Evolutionary conservation across 2,329 filamentous ascomycete genomes (phyloP), one percentile per base, ranked within the genome.

Genomic region (Aureobasidium sp.): DNA sequence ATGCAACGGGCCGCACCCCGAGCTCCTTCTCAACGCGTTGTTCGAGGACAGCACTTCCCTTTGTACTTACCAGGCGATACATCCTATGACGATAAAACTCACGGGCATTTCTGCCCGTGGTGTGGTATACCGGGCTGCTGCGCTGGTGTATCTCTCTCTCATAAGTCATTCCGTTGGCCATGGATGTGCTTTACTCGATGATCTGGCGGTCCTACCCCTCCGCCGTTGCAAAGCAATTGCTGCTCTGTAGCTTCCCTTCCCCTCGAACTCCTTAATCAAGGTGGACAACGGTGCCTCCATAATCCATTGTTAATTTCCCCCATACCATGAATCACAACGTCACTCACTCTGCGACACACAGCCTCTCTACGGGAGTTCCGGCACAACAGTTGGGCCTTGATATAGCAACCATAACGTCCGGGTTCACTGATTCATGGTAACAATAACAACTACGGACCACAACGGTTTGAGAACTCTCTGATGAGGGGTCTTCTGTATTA

Each of bases 251-350:
- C 44, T 21, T 37, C 34, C 32, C 44, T 32, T 34, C 42, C 14
- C 44, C 44, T 45, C 44, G 8, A 30, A 41, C 55, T 49, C 55
- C 44, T 41, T 45, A 49, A 49, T 58, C 54, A 47, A 58, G 21
- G 54, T 47, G 21, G 5, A 2, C n/a, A 57, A 57, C 53, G 53
- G 25, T 30, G 53, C 39, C 53, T 57, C 5, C 29, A 45, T 57
- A 25, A 37, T 41, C 29, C 14, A 42, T 25, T 57, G 41, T 11
- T 57, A n/a, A 57, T 57, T 45, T 57, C 53, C 39, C 51, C 53
- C 39, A 36, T 45, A 27, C n/a, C 16, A 45, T 5, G 10, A 29
- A 10, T 21, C 10, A 4, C 29, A 57, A 57, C 41, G 30, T 42
- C 39, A 29, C 29, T 2, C 7, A 36, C 10, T 57, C 39, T n/a